Evolutionary conservation across 1,284 basidiomycete genomes (phyloP), one percentile per base, ranked within the genome.

Genomic region (Ustanciosporium gigantosporum): DNA sequence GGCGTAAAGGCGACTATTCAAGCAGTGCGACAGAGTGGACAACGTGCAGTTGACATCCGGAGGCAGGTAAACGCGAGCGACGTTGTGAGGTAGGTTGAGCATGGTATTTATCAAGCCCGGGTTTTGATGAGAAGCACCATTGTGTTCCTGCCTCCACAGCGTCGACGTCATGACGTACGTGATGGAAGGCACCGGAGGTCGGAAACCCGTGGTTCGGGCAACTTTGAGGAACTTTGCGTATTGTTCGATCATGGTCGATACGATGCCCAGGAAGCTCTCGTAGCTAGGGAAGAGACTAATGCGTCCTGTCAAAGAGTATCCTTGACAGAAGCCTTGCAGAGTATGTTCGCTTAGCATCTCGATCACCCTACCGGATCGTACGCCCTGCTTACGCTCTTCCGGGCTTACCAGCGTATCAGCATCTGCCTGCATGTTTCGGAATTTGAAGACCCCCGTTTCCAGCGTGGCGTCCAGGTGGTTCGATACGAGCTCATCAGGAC

Each of bases 311-410:
- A 89, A 82, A 2, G 87, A 88, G 77, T 90, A 91, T 2, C 89
- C 89, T 77, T 91, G 88, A 19, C 90, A 81, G 85, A 89, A 90
- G 19, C 87, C 90, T 77, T 92, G 88, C 55, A 89, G 87, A 2
- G 88, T 91, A 74, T 91, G 89, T 79, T 91, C 89, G 2, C 87
- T 89, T 21, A 92, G 84, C 67, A 91, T 90, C 79, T 93, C 90
- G 51, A 91, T 83, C 41, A 92, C 85, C 11, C 89, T 85, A 0
- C 89, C 90, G 29, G 86, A 86, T 32, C 76, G 19, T 14, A 32
- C n/a, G n/a, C 48, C 48, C 5, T 31, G 77, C 52, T 85, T 81
- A 11, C 81, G 85, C 43, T 85, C 83, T 20, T 81, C 81, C 1
- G 83, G 82, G 22, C 81, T 70, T 16, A 42, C 41, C 53, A 40